Evolutionary conservation across 2,329 filamentous ascomycete species (phyloP).

Genomic region (Waltergamsia citrina): DNA sequence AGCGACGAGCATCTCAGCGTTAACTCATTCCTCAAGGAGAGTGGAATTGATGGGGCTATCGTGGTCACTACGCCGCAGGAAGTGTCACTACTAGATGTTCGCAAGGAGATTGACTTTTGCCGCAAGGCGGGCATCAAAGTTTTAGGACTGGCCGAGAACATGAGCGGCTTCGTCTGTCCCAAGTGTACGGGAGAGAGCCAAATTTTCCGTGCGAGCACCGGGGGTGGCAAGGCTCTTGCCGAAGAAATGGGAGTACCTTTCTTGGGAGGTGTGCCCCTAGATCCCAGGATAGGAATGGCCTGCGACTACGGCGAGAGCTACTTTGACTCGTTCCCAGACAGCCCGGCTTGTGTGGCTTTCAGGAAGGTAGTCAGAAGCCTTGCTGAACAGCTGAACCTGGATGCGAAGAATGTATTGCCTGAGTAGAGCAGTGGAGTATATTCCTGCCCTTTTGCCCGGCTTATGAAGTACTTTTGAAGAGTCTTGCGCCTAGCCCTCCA

Average conservation of each 20-base stretch:
- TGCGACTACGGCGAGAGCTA: slow-evolving; percentile 98
- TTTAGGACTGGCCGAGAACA: slow-evolving; percentile 90
- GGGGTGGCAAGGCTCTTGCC: slow-evolving; percentile 72
- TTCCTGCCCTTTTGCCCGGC: no score
- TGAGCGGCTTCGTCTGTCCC: slow-evolving; percentile 94
- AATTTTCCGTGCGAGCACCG: slow-evolving; percentile 88
- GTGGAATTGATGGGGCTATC: slow-evolving; percentile 86
- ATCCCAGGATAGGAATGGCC: slow-evolving; percentile 90
- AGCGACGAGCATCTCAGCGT: slow-evolving; percentile 93
- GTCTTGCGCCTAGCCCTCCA: slow-evolving; percentile 21
- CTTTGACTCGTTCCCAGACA: slow-evolving; percentile 88
- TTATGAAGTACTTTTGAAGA: no score
- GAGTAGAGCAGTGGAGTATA: slow-evolving; percentile 12
- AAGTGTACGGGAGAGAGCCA: slow-evolving; percentile 75
- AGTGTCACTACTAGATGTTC: slow-evolving; percentile 80
- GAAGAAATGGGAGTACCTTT: slow-evolving; percentile 84
- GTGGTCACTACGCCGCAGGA: slow-evolving; percentile 94
- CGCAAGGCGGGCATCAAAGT: slow-evolving; percentile 85
- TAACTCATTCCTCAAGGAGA: slow-evolving; percentile 83
- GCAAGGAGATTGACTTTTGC: slow-evolving; percentile 98
- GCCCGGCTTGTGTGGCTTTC: slow-evolving; percentile 78
- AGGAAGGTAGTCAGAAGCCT: slow-evolving; percentile 70
- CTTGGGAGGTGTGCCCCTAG: slow-evolving; percentile 79
- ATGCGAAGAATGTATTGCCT: slow-evolving; percentile 42
- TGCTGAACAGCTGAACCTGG: slow-evolving; percentile 53